Conservation (phyloP, 495 filamentous ascomycete species). For the Lophium mytilinum region DNA sequence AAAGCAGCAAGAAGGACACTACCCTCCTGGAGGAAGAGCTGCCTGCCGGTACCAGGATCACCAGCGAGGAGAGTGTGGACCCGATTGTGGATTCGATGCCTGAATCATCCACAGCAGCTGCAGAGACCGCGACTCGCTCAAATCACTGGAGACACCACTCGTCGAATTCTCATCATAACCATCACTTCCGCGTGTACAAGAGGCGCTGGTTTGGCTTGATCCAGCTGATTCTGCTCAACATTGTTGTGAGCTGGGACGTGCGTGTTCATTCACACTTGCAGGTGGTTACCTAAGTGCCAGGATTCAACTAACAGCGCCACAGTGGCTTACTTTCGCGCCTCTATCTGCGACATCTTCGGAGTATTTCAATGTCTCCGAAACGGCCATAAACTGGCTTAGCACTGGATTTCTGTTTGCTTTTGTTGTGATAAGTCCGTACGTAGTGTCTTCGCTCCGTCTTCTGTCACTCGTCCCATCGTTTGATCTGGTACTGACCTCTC, state of each 20-base stretch:
- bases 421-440: slow-evolving; percentile 59
- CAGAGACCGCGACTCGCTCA: not conserved
- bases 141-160: slow-evolving; percentile 21
- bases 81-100: not conserved
- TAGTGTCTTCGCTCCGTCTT: slow-evolving; percentile 16
- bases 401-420: slow-evolving; percentile 84
- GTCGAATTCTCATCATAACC: not conserved
- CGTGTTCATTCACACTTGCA: slow-evolving; percentile 33
- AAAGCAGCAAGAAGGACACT: not conserved
- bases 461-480: not conserved
- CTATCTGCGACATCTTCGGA: slow-evolving; percentile 66
- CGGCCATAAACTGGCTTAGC: slow-evolving; percentile 84
- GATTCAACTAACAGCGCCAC: not conserved
- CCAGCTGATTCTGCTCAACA: slow-evolving; percentile 80
- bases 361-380: slow-evolving; percentile 69
- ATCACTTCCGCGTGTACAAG: slow-evolving; percentile 71
- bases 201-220: slow-evolving; percentile 80
- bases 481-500: not conserved
- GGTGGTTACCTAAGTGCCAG: not conserved
- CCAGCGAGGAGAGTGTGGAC: not conserved
- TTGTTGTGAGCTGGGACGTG: slow-evolving; percentile 93
- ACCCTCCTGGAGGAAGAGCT: not conserved
- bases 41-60: not conserved
- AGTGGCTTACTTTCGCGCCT: slow-evolving; percentile 93
- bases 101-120: not conserved